These are phyloP conservation scores for Podospora tetraspora DNA, from an alignment of 495 filamentous ascomycete species.

Conservation along the genomic window DNA sequence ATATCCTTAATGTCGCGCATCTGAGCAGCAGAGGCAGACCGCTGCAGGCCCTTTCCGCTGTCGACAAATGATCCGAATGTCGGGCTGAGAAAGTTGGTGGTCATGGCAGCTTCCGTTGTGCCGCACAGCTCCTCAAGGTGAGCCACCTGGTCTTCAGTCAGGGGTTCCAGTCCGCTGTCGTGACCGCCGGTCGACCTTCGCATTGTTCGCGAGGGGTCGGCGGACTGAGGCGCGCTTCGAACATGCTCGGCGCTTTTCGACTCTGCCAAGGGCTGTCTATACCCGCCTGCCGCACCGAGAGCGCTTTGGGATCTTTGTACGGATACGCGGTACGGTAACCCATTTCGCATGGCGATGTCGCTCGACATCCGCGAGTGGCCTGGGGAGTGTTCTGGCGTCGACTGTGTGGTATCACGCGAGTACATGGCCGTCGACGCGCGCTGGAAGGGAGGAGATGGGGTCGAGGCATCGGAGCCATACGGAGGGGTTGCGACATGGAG, in stretches of 20 bases:
- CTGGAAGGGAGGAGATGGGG: slow-evolving; percentile 38
- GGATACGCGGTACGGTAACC: slow-evolving; percentile 30
- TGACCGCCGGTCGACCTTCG: slow-evolving; percentile 20
- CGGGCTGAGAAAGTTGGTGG: slow-evolving; percentile 37
- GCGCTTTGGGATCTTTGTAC: slow-evolving; percentile 44
- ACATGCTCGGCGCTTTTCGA: slow-evolving; percentile 38
- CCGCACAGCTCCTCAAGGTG: slow-evolving; percentile 25
- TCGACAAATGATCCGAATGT: slow-evolving; percentile 30
- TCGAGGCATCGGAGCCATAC: slow-evolving; percentile 48
- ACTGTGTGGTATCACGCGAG: slow-evolving; percentile 16
- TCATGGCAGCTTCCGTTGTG: slow-evolving; percentile 24
- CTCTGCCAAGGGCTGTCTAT: slow-evolving; percentile 37
- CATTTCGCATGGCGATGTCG: slow-evolving; percentile 39
- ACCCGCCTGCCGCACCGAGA: slow-evolving; percentile 45
- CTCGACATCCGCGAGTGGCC: slow-evolving; percentile 42
- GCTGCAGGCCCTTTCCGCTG: slow-evolving; percentile 29
- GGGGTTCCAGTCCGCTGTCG: slow-evolving; percentile 30
- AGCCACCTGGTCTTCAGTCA: slow-evolving; percentile 36
- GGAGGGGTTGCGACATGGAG: slow-evolving; percentile 56
- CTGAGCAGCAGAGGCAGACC: slow-evolving; percentile 58
- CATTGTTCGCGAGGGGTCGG: slow-evolving; percentile 18
- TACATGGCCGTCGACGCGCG: slow-evolving; percentile 33
- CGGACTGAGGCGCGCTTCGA: slow-evolving; percentile 18
- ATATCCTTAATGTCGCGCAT: slow-evolving; percentile 80
- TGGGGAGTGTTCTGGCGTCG: slow-evolving; percentile 17